These are phyloP conservation scores for Hericium alpestre DNA, from an alignment of 768 basidiomycete genomes.

Conservation along the genomic window DNA sequence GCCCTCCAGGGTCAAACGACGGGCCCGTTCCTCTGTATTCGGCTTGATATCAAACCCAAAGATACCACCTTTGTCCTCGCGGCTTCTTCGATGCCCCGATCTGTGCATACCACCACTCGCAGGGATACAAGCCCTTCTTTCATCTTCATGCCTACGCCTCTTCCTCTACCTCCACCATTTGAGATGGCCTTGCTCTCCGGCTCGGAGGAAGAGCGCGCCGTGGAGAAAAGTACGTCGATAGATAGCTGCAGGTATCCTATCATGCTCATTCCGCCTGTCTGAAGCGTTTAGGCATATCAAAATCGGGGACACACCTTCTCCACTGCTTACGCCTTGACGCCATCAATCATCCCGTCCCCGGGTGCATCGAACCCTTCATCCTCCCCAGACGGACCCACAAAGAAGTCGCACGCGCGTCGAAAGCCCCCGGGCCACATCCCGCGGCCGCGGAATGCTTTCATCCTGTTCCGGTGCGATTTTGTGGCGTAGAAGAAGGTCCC, in stretches of 20 bases:
- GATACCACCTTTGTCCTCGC: neutral
- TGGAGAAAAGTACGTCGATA: neutral
- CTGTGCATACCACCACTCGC: neutral
- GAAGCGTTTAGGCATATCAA: neutral
- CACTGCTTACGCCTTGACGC: neutral
- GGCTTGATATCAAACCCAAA: neutral
- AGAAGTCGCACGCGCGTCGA: constrained; percentile 40
- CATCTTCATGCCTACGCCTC: neutral
- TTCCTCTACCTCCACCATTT: neutral
- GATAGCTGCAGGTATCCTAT: neutral
- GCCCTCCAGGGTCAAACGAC: neutral
- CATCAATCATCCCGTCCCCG: neutral
- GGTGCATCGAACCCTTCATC: neutral
- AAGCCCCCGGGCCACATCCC: constrained; percentile 49
- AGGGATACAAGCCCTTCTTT: neutral
- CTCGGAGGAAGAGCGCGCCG: neutral
- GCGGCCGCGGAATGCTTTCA: constrained; percentile 73
- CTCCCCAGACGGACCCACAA: neutral
- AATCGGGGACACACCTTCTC: neutral
- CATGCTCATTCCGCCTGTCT: neutral
- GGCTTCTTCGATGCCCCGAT: neutral
- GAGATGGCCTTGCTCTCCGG: neutral
- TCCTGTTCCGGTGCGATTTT: constrained; percentile 68
- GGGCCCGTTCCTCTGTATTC: neutral
- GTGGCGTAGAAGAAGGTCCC: constrained; percentile 52